A percentile compares a stretch with the other conserved stretches of the same genome.
Evolutionary conservation across 495 filamentous ascomycete genomes (phyloP).

Genomic region (Tuber melanosporum): DNA sequence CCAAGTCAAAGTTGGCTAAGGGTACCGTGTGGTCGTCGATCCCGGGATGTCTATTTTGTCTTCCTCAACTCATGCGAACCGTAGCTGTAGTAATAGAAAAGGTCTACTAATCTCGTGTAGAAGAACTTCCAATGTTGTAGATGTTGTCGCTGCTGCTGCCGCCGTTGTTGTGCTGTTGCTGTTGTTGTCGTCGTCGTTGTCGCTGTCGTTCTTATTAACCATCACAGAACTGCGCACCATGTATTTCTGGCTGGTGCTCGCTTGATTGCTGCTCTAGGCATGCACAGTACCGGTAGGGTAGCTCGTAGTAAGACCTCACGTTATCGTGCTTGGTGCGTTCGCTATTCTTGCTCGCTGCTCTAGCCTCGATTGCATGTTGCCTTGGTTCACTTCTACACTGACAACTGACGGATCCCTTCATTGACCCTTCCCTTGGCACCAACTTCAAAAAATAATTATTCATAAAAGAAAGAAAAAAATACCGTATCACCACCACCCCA

Average conservation of each 20-base stretch:
- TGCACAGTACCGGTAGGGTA: neutral
- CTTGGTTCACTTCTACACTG: neutral
- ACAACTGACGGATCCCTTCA: conserved; percentile 3
- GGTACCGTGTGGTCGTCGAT: neutral
- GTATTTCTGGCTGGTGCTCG: neutral
- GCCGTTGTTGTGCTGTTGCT: neutral
- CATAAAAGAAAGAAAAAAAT: neutral
- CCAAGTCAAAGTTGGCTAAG: neutral
- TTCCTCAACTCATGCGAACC: neutral
- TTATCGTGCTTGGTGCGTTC: conserved; percentile 5
- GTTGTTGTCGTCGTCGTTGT: neutral
- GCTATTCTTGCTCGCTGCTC: conserved; percentile 1
- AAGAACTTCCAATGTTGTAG: neutral
- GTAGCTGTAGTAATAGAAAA: neutral
- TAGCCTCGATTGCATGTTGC: conserved; percentile 1
- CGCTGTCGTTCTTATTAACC: neutral
- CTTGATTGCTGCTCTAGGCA: neutral
- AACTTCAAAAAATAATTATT: neutral
- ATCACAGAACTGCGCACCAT: neutral
- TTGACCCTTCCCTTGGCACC: neutral
- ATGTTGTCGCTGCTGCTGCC: neutral
- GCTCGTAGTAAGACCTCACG: neutral
- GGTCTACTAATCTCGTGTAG: neutral
- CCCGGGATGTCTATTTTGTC: neutral
- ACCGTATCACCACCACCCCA: neutral